Evolutionary conservation across 2,329 filamentous ascomycete species (phyloP).

Genomic region (Fusarium tanahbumbuense): DNA sequence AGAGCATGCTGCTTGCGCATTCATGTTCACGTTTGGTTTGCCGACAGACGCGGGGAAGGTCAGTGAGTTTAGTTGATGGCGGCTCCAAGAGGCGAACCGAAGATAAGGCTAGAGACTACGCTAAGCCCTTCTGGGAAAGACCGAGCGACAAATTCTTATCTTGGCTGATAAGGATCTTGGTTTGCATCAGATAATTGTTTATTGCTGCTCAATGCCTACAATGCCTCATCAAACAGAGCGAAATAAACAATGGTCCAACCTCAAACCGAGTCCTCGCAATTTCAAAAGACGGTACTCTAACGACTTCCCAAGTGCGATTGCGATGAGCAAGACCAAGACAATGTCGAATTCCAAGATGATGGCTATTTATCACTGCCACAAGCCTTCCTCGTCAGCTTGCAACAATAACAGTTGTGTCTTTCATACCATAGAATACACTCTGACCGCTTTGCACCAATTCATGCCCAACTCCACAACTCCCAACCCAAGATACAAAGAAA

Average conservation of each 20-base stretch:
- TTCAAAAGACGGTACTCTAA: fast-evolving
- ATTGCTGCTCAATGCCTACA: not conserved
- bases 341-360: not conserved
- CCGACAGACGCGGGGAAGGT: conserved; percentile 15
- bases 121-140: conserved; percentile 6
- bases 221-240: not conserved
- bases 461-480: not conserved
- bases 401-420: not conserved
- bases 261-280: fast-evolving
- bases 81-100: conserved; percentile 5
- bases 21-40: conserved; percentile 9
- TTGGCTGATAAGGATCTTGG: not conserved
- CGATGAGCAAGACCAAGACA: not conserved
- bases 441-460: not conserved
- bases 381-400: not conserved
- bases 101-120: not conserved
- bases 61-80: conserved; percentile 6
- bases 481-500: conserved; percentile 24
- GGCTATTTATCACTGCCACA: not conserved
- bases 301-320: not conserved
- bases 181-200: not conserved
- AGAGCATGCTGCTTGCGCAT: conserved; percentile 22
- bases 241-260: fast-evolving
- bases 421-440: not conserved
- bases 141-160: conserved; percentile 18